Evolutionary conservation across 1,139 yeast genomes (phyloP).

Genomic region (Suhomyces bribrorum): DNA sequence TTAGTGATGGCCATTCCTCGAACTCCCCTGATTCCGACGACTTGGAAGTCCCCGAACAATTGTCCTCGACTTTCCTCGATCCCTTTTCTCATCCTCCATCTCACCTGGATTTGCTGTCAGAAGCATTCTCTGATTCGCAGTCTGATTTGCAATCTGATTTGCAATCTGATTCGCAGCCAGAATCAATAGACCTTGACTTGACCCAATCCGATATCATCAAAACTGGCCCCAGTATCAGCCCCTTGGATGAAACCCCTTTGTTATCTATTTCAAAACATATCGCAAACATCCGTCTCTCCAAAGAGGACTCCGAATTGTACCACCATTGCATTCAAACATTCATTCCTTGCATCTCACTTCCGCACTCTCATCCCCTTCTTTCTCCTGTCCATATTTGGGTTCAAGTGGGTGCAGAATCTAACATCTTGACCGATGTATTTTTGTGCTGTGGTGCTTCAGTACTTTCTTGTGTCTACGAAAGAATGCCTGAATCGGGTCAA

Average conservation of each 20-base stretch:
- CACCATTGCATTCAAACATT: conserved; percentile 36
- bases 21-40: conserved; percentile 15
- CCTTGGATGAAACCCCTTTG: conserved; percentile 3
- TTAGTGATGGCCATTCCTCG: conserved; percentile 8
- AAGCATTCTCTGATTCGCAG: too few species aligned
- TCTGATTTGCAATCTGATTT: too few species aligned
- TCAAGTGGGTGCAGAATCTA: conserved; percentile 26
- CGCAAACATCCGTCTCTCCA: conserved; percentile 12
- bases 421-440: conserved; percentile 32
- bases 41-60: not conserved
- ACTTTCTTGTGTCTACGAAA: conserved; percentile 21
- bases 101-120: too few species aligned
- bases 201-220: too few species aligned
- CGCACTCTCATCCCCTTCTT: conserved; percentile 39
- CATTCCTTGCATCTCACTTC: conserved; percentile 41
- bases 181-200: too few species aligned
- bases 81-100: too few species aligned
- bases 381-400: conserved; percentile 32
- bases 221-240: not conserved
- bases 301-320: conserved; percentile 20
- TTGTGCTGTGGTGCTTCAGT: conserved; percentile 40
- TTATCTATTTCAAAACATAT: conserved; percentile 12
- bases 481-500: conserved; percentile 2
- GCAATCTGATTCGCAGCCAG: too few species aligned
- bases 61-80: too few species aligned